Base-by-base conservation (phyloP, 495 filamentous ascomycete genomes). In the Usnea hakonensis region DNA sequence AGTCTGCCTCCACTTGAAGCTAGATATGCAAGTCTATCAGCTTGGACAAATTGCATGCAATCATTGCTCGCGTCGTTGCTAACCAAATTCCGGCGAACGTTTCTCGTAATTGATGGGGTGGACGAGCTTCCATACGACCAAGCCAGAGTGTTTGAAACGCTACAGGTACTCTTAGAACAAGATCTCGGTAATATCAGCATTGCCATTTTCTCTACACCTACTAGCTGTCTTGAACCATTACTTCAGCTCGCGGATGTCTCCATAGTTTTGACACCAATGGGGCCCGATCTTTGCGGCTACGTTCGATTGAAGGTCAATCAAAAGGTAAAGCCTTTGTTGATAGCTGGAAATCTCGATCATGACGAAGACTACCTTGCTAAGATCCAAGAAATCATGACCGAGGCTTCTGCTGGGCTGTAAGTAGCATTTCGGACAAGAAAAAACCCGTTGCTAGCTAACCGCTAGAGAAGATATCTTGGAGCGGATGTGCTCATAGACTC, bases 401-500 rank as follows among this genome's bases (percentile, higher is more conserved):
- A 2, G 2, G 55, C 55, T 17, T 40, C 55, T 13, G 55, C 30
- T 57, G 28, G 55, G 26, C 32, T 57, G 55, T 57, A 33, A 40
- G 55, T 53, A 53, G 23, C 8, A 36, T n/a, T 4, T 21, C 21
- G 7, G 6, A 57, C 1, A 23, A 8, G n/a, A 13, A 26, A 1
- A n/a, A n/a, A 38, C 26, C 32, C 7, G 36, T 8, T 57, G 55
- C 48, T 38, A 7, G 23, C 13, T 0, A 30, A 57, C 16, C n/a
- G n/a, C n/a, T n/a, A 33, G 21, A 16, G 55, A 5, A 40, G 30
- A 57, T 57, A 57, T 33, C 55, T 57, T 40, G 55, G 26, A 5
- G 55, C 36, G 32, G 55, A 57, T 33, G 36, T 57, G 55, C 36
- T 57, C 5, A 57, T 57, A 36, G 55, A 57, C 5, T 57, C 55